phyloP scores from a whole-genome alignment of 106 monocot genomes.

The Vanilla planifolia region DNA sequence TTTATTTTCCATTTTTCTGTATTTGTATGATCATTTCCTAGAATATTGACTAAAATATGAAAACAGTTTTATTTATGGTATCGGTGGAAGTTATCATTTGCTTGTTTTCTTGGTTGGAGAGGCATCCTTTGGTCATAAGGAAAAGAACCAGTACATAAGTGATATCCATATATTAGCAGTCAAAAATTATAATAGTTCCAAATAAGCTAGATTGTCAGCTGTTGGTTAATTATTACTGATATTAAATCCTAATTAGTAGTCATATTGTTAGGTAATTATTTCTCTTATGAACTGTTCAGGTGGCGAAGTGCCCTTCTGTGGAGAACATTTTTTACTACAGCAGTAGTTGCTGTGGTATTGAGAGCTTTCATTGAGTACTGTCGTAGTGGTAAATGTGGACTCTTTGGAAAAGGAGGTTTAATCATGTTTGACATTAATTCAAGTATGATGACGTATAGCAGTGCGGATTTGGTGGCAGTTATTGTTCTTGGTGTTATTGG shows the following conservation, averaged over 20 bases:
- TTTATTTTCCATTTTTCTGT: background rate
- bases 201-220: background rate
- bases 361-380: constrained; percentile 72
- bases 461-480: constrained; percentile 54
- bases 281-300: constrained; percentile 31
- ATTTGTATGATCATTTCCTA: constrained; percentile 1
- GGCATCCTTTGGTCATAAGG: background rate
- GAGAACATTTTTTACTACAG: constrained; percentile 98
- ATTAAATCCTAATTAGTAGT: background rate
- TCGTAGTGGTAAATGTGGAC: constrained; percentile 76
- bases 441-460: constrained; percentile 40
- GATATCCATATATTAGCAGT: background rate
- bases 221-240: background rate
- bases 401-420: constrained; percentile 86
- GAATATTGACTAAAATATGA: background rate
- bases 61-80: background rate
- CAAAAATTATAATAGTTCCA: background rate
- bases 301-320: constrained; percentile 92
- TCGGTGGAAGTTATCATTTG: background rate
- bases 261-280: background rate
- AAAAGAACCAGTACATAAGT: background rate
- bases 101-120: background rate
- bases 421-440: constrained; percentile 96
- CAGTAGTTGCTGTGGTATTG: constrained; percentile 83
- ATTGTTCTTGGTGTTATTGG: constrained; percentile 74